phyloP scores from a whole-genome alignment of 2,329 filamentous ascomycete genomes.

The Diplodia mutila region DNA sequence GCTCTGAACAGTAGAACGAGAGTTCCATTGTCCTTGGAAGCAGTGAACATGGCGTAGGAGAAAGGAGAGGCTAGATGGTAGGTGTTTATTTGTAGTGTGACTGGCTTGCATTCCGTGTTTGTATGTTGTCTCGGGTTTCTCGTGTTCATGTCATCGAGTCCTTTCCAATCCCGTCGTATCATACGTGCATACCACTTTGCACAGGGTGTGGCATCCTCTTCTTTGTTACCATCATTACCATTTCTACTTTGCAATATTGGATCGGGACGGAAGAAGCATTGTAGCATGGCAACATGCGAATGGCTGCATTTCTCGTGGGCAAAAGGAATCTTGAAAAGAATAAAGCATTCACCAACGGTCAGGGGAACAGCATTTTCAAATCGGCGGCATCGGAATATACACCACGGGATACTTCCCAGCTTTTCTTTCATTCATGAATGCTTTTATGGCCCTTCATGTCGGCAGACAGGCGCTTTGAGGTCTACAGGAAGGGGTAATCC shows the following conservation, averaged over 20 bases:
- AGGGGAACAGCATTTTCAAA: not conserved
- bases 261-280: not conserved
- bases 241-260: not conserved
- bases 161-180: not conserved
- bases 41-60: not conserved
- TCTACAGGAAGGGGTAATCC: not conserved
- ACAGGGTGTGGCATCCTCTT: no score
- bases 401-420: not conserved
- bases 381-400: not conserved
- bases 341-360: not conserved
- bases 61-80: not conserved
- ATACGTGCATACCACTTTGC: no score
- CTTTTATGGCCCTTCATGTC: not conserved
- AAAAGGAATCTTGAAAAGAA: not conserved
- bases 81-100: not conserved
- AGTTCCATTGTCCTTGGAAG: not conserved
- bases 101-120: not conserved
- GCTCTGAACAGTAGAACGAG: not conserved
- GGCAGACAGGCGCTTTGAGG: not conserved
- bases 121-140: not conserved
- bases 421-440: not conserved
- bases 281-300: not conserved
- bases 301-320: not conserved
- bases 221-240: not conserved
- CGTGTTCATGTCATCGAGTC: not conserved